Conservation (phyloP, 805 yeast genomes). For the Zygoascus tannicola region DNA sequence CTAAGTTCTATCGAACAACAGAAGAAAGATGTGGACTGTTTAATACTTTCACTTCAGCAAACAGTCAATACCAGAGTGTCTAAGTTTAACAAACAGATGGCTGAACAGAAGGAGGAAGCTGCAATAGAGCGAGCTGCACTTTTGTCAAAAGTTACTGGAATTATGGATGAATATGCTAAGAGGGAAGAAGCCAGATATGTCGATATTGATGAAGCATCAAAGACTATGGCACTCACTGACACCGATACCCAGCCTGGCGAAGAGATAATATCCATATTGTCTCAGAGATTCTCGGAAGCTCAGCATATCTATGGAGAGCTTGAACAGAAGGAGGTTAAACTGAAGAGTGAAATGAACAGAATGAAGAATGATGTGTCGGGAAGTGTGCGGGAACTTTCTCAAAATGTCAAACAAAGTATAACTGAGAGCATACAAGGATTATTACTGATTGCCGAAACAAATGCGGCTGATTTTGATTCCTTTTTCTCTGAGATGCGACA, state of each 20-base stretch:
- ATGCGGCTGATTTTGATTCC: neutral
- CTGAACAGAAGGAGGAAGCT: conserved; percentile 3
- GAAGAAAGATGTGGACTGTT: neutral
- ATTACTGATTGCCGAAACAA: neutral
- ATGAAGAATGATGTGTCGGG: neutral
- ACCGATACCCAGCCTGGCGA: neutral
- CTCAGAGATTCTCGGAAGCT: neutral
- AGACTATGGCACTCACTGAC: neutral
- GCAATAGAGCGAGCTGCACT: conserved; percentile 1
- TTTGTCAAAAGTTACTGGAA: neutral
- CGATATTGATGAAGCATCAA: neutral
- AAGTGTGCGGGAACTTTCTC: neutral
- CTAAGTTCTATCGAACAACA: neutral
- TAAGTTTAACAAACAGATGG: conserved; percentile 1
- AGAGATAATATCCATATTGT: neutral
- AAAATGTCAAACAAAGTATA: neutral
- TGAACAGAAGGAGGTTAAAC: neutral
- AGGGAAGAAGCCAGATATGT: neutral
- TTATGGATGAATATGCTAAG: conserved; percentile 4
- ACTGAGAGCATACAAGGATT: neutral
- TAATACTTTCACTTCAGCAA: neutral
- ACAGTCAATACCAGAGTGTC: neutral
- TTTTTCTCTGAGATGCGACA: conserved; percentile 1
- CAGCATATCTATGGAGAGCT: neutral
- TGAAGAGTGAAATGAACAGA: neutral